phyloP scores from a whole-genome alignment of 352 stramenopile species.

The Phytopythium delawarense region DNA sequence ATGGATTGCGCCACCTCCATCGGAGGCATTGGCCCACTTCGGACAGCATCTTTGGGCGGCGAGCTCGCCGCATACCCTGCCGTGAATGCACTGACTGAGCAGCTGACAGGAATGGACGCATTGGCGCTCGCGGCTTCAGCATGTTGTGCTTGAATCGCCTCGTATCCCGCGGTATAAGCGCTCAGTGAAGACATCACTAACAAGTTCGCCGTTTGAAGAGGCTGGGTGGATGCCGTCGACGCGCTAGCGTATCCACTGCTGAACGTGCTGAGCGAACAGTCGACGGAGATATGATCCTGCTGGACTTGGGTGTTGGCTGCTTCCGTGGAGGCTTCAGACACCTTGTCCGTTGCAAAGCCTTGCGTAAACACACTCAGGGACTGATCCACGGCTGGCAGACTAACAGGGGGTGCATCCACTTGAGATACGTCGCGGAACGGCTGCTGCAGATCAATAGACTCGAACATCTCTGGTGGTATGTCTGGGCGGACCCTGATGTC shows the following conservation, averaged over 20 bases:
- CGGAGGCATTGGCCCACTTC: not conserved
- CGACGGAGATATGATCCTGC: slow-evolving; percentile 9
- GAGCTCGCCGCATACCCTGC: slow-evolving; percentile 15
- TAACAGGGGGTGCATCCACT: too few species aligned
- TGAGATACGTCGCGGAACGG: not conserved
- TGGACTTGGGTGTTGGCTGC: slow-evolving; percentile 2
- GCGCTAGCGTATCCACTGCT: slow-evolving; percentile 17
- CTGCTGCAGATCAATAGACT: slow-evolving; percentile 32
- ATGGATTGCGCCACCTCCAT: not conserved
- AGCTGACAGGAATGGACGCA: slow-evolving; percentile 10
- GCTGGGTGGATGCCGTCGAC: not conserved
- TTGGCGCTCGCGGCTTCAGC: not conserved
- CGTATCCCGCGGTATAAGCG: slow-evolving; percentile 20
- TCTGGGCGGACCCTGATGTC: slow-evolving; percentile 6
- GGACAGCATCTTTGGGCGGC: not conserved
- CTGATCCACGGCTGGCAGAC: slow-evolving; percentile 5
- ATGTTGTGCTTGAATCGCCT: not conserved
- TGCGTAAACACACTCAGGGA: slow-evolving; percentile 44
- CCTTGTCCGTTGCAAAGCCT: slow-evolving; percentile 17
- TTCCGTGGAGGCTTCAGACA: not conserved
- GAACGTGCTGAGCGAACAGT: slow-evolving; percentile 37
- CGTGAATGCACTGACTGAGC: slow-evolving; percentile 39
- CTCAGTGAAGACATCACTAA: slow-evolving; percentile 13
- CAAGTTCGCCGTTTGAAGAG: not conserved
- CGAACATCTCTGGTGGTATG: slow-evolving; percentile 43